phyloP scores from a whole-genome alignment of 805 yeast species.

The Schwanniomyces polymorphus region DNA sequence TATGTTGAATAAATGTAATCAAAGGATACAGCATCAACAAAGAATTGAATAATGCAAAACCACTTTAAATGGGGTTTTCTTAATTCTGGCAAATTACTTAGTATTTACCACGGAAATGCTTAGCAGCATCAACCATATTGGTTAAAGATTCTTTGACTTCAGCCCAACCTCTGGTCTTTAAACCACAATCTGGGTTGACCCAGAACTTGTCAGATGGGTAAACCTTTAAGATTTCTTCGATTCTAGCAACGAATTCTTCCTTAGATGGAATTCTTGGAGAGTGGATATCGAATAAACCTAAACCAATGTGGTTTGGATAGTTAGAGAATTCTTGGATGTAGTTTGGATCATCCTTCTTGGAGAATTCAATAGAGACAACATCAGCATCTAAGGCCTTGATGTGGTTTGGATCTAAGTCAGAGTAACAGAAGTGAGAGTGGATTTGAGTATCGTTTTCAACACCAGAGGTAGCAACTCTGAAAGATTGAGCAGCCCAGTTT shows the following conservation, averaged over 20 bases:
- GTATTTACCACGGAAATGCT: slow-evolving; percentile 66
- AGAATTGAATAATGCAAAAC: slow-evolving; percentile 42
- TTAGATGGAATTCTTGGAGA: slow-evolving; percentile 99
- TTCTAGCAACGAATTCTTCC: slow-evolving; percentile 93
- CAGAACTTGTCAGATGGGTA: slow-evolving; percentile 98
- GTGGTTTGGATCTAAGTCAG: slow-evolving; percentile 98
- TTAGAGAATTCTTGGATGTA: slow-evolving; percentile 96
- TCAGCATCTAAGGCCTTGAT: slow-evolving; percentile 99
- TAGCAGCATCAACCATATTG: slow-evolving; percentile 99
- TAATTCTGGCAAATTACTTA: slow-evolving; percentile 13
- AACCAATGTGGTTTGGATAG: slow-evolving; percentile 99
- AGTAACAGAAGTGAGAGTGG: slow-evolving; percentile 99
- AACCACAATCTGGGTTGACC: slow-evolving; percentile 99
- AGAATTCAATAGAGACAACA: slow-evolving; percentile 98
- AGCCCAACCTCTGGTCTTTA: slow-evolving; percentile 99
- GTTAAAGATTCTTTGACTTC: slow-evolving; percentile 94
- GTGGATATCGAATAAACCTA: slow-evolving; percentile 98
- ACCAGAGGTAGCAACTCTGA: slow-evolving; percentile 99
- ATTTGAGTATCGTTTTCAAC: slow-evolving; percentile 93
- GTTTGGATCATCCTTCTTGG: slow-evolving; percentile 98
- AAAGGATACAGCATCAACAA: slow-evolving; percentile 38
- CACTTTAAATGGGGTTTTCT: slow-evolving; percentile 6
- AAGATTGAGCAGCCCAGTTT: slow-evolving; percentile 98
- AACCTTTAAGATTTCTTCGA: slow-evolving; percentile 90
- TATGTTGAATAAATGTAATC: slow-evolving; percentile 52